Conservation (phyloP, 495 filamentous ascomycete genomes). For the Coniosporium apollinis region DNA sequence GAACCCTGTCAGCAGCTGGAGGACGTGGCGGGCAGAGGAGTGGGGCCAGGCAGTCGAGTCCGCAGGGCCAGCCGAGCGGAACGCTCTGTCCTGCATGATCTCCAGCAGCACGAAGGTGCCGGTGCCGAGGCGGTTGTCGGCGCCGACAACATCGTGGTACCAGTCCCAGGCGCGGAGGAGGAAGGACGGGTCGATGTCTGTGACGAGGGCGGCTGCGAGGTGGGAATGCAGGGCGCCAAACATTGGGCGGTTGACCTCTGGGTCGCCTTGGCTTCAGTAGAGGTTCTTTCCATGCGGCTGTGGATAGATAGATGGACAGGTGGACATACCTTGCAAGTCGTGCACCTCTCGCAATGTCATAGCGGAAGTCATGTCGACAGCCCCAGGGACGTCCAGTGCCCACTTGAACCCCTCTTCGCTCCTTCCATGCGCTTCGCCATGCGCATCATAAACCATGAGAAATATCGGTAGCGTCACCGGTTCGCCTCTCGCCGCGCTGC, state of each 20-base stretch:
- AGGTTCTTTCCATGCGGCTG: background rate
- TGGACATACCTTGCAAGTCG: slow-evolving; percentile 1
- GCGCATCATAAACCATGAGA: slow-evolving; percentile 17
- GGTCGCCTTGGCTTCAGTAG: slow-evolving; percentile 5
- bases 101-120: slow-evolving; percentile 18
- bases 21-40: slow-evolving; percentile 11
- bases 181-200: slow-evolving; percentile 10
- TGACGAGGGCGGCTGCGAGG: slow-evolving; percentile 11
- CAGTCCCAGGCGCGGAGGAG: slow-evolving; percentile 15
- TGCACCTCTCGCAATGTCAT: slow-evolving; percentile 11
- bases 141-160: slow-evolving; percentile 11
- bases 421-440: slow-evolving; percentile 16
- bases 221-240: slow-evolving; percentile 12
- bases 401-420: slow-evolving; percentile 14
- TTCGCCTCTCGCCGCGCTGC: no score
- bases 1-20: slow-evolving; percentile 15
- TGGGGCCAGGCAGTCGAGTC: slow-evolving; percentile 15
- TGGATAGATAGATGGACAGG: background rate
- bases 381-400: slow-evolving; percentile 16
- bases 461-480: no score
- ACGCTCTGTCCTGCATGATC: slow-evolving; percentile 16
- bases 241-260: slow-evolving; percentile 5
- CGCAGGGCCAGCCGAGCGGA: slow-evolving; percentile 10
- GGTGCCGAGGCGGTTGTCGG: slow-evolving; percentile 6
- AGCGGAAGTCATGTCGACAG: slow-evolving; percentile 6